These are phyloP conservation scores for Pyricularia sp. DNA, from an alignment of 2,329 filamentous ascomycete species.

Conservation along the genomic window DNA sequence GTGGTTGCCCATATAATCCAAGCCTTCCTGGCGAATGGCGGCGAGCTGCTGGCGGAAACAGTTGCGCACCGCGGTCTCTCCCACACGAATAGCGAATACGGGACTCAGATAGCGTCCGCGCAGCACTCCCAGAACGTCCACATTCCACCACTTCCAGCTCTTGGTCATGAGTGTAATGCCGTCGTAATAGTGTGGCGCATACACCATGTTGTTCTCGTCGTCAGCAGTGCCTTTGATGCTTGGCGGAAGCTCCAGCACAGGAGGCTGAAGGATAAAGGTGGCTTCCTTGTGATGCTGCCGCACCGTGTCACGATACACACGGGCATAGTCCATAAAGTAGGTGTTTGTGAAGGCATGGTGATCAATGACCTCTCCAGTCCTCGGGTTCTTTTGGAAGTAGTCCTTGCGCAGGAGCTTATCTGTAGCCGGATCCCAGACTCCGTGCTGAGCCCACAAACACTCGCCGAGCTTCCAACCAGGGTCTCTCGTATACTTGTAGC, in stretches of 20 bases:
- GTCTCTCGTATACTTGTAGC: constrained; percentile 84
- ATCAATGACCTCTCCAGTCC: constrained; percentile 58
- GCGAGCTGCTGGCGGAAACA: constrained; percentile 81
- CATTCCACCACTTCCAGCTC: constrained; percentile 95
- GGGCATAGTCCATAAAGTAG: constrained; percentile 81
- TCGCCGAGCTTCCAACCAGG: constrained; percentile 84
- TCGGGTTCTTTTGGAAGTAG: constrained; percentile 74
- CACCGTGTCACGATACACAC: constrained; percentile 62
- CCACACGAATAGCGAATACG: constrained; percentile 83
- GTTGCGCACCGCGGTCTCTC: constrained; percentile 87
- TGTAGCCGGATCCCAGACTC: constrained; percentile 75
- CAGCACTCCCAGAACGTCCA: constrained; percentile 85
- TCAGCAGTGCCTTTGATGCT: constrained; percentile 75
- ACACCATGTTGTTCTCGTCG: constrained; percentile 81
- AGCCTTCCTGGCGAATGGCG: constrained; percentile 70
- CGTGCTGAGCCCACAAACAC: constrained; percentile 94
- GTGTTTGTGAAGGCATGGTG: constrained; percentile 81
- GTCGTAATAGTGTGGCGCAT: constrained; percentile 93
- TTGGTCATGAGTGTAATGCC: constrained; percentile 95
- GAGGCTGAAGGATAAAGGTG: constrained; percentile 83
- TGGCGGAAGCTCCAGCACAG: constrained; percentile 84
- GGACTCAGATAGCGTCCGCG: constrained; percentile 80
- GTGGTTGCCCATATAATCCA: constrained; percentile 78
- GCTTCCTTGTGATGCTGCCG: constrained; percentile 64
- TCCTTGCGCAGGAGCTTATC: constrained; percentile 71